Percentiles rank a stretch among this genome's conserved stretches.
Conservation (phyloP, 73 alveolate species). For the Durusdinium trenchii region DNA sequence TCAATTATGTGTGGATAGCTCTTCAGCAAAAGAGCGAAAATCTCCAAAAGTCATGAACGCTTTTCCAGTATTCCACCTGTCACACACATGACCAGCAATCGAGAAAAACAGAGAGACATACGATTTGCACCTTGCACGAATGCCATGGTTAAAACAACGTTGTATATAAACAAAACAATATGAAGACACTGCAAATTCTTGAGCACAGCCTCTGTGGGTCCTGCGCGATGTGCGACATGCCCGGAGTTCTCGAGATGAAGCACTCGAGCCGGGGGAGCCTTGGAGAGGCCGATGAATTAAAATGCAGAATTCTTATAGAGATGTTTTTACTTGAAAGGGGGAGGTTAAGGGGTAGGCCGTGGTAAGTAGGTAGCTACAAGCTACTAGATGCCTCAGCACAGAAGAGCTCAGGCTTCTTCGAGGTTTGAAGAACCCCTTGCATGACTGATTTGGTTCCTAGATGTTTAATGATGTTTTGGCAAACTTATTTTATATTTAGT, state of each 20-base stretch:
- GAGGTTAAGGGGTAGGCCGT: not conserved
- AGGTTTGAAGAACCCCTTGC: too few relatives aligned
- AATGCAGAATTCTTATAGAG: too few relatives aligned
- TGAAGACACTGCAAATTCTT: not conserved
- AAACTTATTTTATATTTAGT: too few relatives aligned
- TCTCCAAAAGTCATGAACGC: constrained; percentile 89
- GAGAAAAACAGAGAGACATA: not conserved
- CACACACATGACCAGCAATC: not conserved
- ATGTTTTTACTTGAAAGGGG: not conserved
- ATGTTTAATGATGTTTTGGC: too few relatives aligned
- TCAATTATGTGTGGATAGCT: constrained; percentile 43
- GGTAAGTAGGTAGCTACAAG: not conserved
- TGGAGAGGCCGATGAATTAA: too few relatives aligned
- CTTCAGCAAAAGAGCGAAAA: constrained; percentile 67
- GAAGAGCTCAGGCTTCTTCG: too few relatives aligned
- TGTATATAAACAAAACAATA: not conserved
- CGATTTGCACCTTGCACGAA: not conserved
- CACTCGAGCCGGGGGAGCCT: constrained; percentile 72
- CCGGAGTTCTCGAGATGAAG: constrained; percentile 68
- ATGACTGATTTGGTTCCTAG: too few relatives aligned
- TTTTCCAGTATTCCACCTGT: constrained; percentile 75
- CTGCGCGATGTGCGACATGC: constrained; percentile 75
- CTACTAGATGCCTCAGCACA: not conserved
- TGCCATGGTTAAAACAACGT: not conserved
- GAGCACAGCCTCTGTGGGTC: constrained; percentile 40